Evolutionary conservation across 257 asterid genomes (phyloP), one percentile per base, ranked within the genome.

Genomic region (Jaltomata sinuosa): DNA sequence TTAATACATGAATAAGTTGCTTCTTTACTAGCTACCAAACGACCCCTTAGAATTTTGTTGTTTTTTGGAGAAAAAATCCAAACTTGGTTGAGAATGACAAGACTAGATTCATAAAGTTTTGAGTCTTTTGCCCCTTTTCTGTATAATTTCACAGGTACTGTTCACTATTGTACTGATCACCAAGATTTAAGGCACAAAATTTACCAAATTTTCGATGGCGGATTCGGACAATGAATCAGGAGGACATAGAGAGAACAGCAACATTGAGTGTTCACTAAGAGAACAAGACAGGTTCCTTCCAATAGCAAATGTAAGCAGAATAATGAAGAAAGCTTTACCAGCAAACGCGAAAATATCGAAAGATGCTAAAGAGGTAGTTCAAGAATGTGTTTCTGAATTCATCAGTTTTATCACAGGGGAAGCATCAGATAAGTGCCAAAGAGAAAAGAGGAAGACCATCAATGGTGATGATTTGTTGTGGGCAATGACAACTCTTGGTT

Each of bases 211-310:
- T n/a, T 19, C 4, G 67, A 93, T 94, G 98, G 98, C 94, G 31
- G 98, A 94, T 88, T 93, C 97, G 5, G 98, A 93, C 83, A 94
- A 93, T 84, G 97, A 94, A 86, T 94, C 98, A 21, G 97, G 97
- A 52, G 97, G 96, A 2, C 88, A 92, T 27, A 90, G 88, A 49
- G 92, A 89, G 38, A 69, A 84, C 84, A 83, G 86, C 68, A 88
- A 85, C 67, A 72, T 78, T 86, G 95, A 90, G n/a, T 78, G 68
- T 57, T 91, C 93, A 10, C 89, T 86, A 0, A 87, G 90, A n/a
- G 95, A 92, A 80, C 95, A 91, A 83, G 96, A 92, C 87, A 86
- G 93, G 85, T 90, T 92, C 86, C 93, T 92, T 1, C 96, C 96
- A 21, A 92, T 92, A 86, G 96, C 96, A 9, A 92, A 92, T 89